Percentiles rank a stretch among this genome's conserved stretches.
These are phyloP conservation scores for Spiraea crenata DNA, from an alignment of 331 rosid species.

Conservation along the genomic window DNA sequence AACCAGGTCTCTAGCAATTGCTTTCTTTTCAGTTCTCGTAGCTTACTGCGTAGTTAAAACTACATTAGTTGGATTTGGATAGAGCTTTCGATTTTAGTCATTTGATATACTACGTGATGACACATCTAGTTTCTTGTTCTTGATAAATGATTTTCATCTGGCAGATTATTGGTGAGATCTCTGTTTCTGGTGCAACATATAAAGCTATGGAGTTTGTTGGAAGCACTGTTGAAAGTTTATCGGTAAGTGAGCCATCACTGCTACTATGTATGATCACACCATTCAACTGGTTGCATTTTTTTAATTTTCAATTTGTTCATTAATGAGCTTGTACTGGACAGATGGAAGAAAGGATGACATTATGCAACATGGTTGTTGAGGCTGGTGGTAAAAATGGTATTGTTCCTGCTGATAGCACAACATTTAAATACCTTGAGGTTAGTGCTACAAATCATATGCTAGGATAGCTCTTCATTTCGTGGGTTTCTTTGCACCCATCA, in stretches of 20 bases:
- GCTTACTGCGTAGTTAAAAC: neutral
- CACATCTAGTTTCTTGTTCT: neutral
- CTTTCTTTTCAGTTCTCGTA: conserved; percentile 1
- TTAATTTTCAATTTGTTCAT: neutral
- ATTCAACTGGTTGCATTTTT: neutral
- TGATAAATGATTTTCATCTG: conserved; percentile 12
- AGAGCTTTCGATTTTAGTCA: neutral
- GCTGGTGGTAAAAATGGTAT: conserved; percentile 99
- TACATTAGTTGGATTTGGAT: conserved; percentile 9
- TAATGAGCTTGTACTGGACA: conserved; percentile 29
- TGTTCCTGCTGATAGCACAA: conserved; percentile 84
- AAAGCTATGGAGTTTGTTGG: conserved; percentile 97
- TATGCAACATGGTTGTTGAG: conserved; percentile 98
- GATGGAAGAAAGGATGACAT: conserved; percentile 99
- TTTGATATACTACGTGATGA: neutral
- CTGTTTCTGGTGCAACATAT: conserved; percentile 89
- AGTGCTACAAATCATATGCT: conserved; percentile 31
- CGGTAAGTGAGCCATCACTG: conserved; percentile 45
- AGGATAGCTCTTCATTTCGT: conserved; percentile 3
- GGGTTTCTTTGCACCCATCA: neutral
- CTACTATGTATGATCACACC: neutral
- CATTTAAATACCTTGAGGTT: conserved; percentile 94
- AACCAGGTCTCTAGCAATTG: conserved; percentile 16
- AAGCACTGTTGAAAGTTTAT: conserved; percentile 76
- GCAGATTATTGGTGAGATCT: conserved; percentile 95